A percentile compares a stretch with the other conserved stretches of the same genome.
Conservation (phyloP, 1,139 yeast species). For the Pichia inconspicua region DNA sequence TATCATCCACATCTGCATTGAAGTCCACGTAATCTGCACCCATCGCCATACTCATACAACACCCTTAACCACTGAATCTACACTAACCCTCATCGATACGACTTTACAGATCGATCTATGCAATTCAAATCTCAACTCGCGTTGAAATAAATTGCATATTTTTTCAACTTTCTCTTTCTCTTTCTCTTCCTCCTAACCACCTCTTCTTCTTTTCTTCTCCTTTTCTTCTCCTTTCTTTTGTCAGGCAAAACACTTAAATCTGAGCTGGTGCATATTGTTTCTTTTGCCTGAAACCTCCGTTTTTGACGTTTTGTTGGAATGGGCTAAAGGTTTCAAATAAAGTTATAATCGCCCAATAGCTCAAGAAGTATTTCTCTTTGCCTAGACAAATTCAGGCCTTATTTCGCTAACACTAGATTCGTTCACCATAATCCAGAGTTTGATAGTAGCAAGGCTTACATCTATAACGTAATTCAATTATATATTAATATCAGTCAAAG, state of each 20-base stretch:
- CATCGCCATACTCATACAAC: not conserved
- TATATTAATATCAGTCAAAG: not conserved
- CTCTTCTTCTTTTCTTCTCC: not conserved
- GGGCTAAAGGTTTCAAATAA: not conserved
- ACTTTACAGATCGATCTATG: not conserved
- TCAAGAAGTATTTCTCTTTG: conserved; percentile 9
- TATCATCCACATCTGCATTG: conserved; percentile 58
- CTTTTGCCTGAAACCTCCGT: not conserved
- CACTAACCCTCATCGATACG: not conserved
- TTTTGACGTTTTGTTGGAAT: not conserved
- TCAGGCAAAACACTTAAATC: conserved; percentile 3
- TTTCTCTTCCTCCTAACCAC: not conserved
- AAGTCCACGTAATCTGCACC: not conserved
- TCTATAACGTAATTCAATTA: conserved; percentile 1
- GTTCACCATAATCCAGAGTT: conserved; percentile 27
- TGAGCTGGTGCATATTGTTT: not conserved
- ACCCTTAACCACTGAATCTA: too few species aligned
- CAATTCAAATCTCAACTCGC: not conserved
- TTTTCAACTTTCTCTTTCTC: not conserved
- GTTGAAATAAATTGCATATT: not conserved
- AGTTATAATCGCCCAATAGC: conserved; percentile 4
- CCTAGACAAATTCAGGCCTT: conserved; percentile 23
- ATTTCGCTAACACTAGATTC: conserved; percentile 31
- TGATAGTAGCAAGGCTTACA: conserved; percentile 31
- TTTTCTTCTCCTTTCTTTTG: not conserved